Percentiles rank a stretch among this genome's conserved stretches.
Evolutionary conservation across 495 filamentous ascomycete genomes (phyloP).

Genomic region (Penicillium alfredii): DNA sequence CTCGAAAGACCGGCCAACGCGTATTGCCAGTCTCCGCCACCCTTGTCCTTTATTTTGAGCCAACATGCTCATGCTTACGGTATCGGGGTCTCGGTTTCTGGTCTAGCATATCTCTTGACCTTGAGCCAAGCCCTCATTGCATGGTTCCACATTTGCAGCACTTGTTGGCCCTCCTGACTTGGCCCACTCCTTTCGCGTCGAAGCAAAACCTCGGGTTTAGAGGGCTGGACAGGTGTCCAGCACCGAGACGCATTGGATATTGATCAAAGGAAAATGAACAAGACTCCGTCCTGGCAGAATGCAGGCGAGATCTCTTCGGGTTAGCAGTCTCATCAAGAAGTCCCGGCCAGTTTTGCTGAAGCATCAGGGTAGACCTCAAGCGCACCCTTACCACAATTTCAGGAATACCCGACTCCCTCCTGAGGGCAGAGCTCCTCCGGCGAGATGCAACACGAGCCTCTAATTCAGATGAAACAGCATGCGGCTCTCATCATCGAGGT

Average conservation of each 20-base stretch:
- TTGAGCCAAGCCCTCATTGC: no score
- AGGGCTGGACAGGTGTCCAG: conserved; percentile 10
- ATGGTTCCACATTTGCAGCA: no score
- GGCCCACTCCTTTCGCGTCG: no score
- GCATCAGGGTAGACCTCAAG: conserved; percentile 18
- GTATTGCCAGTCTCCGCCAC: conserved; percentile 18
- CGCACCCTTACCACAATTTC: conserved; percentile 18
- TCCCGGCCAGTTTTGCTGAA: background rate
- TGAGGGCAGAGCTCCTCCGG: conserved; percentile 30
- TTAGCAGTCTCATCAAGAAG: conserved; percentile 1
- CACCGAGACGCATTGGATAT: conserved; percentile 2
- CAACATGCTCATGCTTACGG: no score
- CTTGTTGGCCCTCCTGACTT: no score
- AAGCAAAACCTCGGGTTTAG: conserved; percentile 7
- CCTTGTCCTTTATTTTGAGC: no score
- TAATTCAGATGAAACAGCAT: conserved; percentile 34
- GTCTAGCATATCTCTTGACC: no score
- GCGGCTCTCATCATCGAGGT: conserved; percentile 55
- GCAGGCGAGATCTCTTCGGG: conserved; percentile 13
- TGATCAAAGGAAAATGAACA: conserved; percentile 18
- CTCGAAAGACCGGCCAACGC: no score
- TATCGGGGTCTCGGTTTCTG: no score
- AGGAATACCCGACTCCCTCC: conserved; percentile 24
- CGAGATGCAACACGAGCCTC: conserved; percentile 19
- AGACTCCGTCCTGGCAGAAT: conserved; percentile 15